phyloP scores from a whole-genome alignment of 768 basidiomycete species.

The Amanita polypyramis region DNA sequence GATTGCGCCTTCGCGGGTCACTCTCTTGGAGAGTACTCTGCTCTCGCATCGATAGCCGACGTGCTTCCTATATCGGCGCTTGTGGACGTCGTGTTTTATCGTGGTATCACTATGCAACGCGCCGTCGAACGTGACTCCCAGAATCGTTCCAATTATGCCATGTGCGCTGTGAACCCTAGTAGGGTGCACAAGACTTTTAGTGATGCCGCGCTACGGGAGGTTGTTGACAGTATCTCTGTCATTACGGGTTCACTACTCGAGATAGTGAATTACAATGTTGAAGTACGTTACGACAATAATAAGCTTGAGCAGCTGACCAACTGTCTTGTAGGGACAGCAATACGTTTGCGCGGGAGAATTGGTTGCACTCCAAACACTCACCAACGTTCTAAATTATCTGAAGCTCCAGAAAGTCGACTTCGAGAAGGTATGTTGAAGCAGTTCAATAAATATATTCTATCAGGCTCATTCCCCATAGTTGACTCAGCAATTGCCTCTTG shows the following conservation, averaged over 20 bases:
- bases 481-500: conserved; percentile 77
- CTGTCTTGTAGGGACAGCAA: conserved; percentile 76
- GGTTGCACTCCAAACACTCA: conserved; percentile 84
- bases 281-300: conserved; percentile 34
- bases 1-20: conserved; percentile 95
- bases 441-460: conserved; percentile 6
- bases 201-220: conserved; percentile 92
- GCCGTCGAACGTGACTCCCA: conserved; percentile 93
- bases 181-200: conserved; percentile 92
- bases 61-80: conserved; percentile 91
- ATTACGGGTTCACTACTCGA: conserved; percentile 79
- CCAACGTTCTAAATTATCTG: conserved; percentile 92
- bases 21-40: conserved; percentile 97
- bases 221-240: conserved; percentile 83
- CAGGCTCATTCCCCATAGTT: conserved; percentile 34
- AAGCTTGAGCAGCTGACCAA: conserved; percentile 6
- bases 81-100: conserved; percentile 98
- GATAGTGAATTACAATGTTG: conserved; percentile 95
- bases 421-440: conserved; percentile 44
- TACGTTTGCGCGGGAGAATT: conserved; percentile 99
- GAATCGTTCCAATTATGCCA: conserved; percentile 93
- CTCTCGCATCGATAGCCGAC: conserved; percentile 94
- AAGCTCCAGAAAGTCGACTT: conserved; percentile 96
- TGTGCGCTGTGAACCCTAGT: conserved; percentile 99
- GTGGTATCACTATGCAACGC: conserved; percentile 99